These are phyloP conservation scores for Tetrahymena thermophila DNA, from an alignment of 73 alveolate genomes.

Conservation along the genomic window DNA sequence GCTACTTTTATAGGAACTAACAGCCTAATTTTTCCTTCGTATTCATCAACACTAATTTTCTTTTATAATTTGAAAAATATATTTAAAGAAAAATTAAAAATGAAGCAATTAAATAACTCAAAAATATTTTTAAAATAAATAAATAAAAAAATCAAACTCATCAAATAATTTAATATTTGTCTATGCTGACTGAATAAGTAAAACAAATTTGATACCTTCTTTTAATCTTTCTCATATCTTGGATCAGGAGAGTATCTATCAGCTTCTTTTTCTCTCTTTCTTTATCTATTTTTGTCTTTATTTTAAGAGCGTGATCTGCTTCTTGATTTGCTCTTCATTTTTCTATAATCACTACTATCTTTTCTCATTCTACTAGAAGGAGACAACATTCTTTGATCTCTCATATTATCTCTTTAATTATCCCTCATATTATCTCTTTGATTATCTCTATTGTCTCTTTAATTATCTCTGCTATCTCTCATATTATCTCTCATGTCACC, in stretches of 20 bases:
- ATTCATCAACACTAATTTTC: background rate
- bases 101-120: too few relatives aligned
- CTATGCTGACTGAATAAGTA: too few relatives aligned
- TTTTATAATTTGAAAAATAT: background rate
- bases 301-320: background rate
- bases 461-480: background rate
- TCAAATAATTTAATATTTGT: too few relatives aligned
- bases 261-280: background rate
- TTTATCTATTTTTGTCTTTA: background rate
- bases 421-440: background rate
- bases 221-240: background rate
- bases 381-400: background rate
- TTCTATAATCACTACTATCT: background rate
- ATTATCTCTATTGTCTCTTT: background rate
- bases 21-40: background rate
- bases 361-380: background rate
- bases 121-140: too few relatives aligned
- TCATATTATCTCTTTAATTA: background rate
- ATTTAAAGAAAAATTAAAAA: background rate
- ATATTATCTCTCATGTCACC: background rate
- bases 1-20: background rate
- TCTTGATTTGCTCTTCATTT: background rate
- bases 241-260: background rate
- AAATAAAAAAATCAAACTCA: too few relatives aligned
- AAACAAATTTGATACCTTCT: background rate